These are phyloP conservation scores for Byssochlamys sp. DNA, from an alignment of 2,329 filamentous ascomycete species.

Conservation along the genomic window DNA sequence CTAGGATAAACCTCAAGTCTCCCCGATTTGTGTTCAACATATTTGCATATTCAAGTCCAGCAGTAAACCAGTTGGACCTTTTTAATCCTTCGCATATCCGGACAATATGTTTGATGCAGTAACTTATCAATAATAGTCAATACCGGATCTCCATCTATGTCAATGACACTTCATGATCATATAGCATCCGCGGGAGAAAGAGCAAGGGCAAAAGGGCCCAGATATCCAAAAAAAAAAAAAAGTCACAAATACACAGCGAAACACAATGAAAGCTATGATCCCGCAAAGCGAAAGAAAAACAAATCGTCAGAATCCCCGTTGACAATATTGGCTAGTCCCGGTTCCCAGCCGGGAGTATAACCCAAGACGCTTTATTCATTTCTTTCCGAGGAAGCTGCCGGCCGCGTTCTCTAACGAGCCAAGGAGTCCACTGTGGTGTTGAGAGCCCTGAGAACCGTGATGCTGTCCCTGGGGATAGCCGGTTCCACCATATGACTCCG, in stretches of 20 bases:
- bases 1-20: no score
- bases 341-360: background rate
- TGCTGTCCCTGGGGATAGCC: background rate
- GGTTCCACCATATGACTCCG: slow-evolving; percentile 15
- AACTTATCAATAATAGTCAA: background rate
- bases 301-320: background rate
- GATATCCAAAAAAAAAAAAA: background rate
- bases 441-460: background rate
- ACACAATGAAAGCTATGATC: background rate
- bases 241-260: background rate
- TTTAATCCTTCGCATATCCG: background rate
- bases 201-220: background rate
- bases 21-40: no score
- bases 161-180: background rate
- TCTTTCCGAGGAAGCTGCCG: slow-evolving; percentile 28
- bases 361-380: slow-evolving; percentile 13
- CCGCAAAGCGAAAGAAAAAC: background rate
- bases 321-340: background rate
- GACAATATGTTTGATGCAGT: background rate
- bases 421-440: background rate
- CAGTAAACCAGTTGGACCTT: background rate
- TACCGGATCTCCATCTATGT: background rate
- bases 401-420: background rate
- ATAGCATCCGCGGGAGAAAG: background rate
- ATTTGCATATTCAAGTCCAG: no score